Evolutionary conservation across 371 early-diverging fungal species (phyloP), one percentile per base, ranked within the genome.

Genomic region (Mortierella sp.): DNA sequence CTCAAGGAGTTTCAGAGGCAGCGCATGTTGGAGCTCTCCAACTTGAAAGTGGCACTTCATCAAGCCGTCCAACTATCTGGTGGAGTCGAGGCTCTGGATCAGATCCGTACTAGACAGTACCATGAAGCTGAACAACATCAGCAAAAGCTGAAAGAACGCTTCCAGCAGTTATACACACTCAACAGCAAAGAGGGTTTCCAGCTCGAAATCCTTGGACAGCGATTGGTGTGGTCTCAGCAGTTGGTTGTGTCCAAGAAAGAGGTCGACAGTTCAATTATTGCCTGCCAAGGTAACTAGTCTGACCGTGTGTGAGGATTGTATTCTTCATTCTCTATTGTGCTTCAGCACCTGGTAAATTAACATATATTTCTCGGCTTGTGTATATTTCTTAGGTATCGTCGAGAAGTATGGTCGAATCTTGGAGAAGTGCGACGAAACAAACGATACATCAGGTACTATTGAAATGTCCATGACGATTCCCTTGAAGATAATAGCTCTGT

Each of bases 151-250:
- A 61, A 65, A 9, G 75, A 62, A n/a, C 71, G 75, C 34, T 61
- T 80, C 35, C 75, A 75, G 29, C 71, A 61, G 6, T 55, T 80
- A 23, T 61, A 64, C 22, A 15, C 61, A 1, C 43, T 80, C 55
- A 70, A 63, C 51, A 66, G 54, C 22, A 43, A 67, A 26, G 81
- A 80, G 37, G 72, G 68, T 0, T 80, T 80, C 75, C 81, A 80
- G 49, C 67, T 80, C 10, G 81, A 75, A 54, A 80, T 80, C 22
- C 61, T 80, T 32, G 81, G 81, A 8, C 81, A 80, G 54, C 64
- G 81, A 9, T 61, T 80, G 9, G 81, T 80, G 0, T 80, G 81
- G 81, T 71, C 81, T 13, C 81, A 80, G 53, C 81, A 80, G 58
- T 58, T 71, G 2, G 56, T 51, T 0, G 72, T 59, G n/a, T 75